These are phyloP conservation scores for Diaporthe destruens DNA, from an alignment of 2,329 filamentous ascomycete genomes.

Conservation along the genomic window DNA sequence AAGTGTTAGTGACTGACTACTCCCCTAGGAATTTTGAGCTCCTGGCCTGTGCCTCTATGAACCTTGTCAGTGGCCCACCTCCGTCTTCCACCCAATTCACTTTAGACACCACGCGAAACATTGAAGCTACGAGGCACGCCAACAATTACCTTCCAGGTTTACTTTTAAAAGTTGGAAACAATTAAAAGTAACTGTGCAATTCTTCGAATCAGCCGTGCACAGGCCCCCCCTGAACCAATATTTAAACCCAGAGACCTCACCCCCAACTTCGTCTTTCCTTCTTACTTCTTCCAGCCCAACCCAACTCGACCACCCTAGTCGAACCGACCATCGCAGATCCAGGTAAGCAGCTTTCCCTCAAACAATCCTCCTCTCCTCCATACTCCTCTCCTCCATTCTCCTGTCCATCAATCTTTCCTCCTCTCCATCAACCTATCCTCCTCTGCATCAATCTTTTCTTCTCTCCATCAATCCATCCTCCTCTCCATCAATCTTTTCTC, in stretches of 20 bases:
- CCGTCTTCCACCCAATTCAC: not conserved
- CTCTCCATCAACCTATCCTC: too few species aligned
- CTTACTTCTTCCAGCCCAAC: not conserved
- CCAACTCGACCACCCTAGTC: not conserved
- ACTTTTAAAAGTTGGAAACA: not conserved
- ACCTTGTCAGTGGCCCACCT: not conserved
- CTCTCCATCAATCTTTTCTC: too few species aligned
- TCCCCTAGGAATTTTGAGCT: not conserved
- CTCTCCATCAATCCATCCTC: too few species aligned
- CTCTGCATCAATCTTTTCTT: too few species aligned
- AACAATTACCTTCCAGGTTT: not conserved
- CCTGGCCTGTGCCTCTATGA: not conserved
- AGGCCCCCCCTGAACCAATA: not conserved
- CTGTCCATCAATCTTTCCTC: too few species aligned
- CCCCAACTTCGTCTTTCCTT: not conserved
- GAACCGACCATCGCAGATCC: not conserved
- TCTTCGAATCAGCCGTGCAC: not conserved
- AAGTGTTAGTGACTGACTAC: not conserved
- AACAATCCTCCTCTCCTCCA: not conserved
- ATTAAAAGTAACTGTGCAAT: not conserved
- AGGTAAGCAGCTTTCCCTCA: not conserved
- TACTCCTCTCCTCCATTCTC: not conserved
- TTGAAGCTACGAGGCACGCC: not conserved
- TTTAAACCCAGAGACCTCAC: conserved; percentile 2
- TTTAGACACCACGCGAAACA: not conserved